These are phyloP conservation scores for Solanum pinnatisectum DNA, from an alignment of 257 asterid genomes.

Conservation along the genomic window DNA sequence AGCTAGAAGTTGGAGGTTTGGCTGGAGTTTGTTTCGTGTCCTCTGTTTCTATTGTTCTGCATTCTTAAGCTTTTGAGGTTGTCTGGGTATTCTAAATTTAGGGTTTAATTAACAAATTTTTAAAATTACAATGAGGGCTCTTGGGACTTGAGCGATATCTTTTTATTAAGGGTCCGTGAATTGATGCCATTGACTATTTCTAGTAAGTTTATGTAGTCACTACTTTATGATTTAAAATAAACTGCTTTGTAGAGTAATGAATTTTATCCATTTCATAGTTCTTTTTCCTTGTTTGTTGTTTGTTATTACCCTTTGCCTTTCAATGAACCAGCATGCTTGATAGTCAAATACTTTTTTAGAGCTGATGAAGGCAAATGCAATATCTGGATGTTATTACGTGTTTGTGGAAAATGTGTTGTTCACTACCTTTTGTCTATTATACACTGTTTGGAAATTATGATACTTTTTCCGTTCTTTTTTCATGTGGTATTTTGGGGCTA, in stretches of 20 bases:
- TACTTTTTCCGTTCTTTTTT: neutral
- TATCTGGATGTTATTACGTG: neutral
- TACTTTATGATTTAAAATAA: neutral
- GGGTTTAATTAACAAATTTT: neutral
- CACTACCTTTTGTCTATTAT: neutral
- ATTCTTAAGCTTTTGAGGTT: neutral
- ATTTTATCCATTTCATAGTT: neutral
- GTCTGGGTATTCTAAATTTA: neutral
- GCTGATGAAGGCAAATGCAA: neutral
- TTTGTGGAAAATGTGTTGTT: neutral
- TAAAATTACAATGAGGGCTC: neutral
- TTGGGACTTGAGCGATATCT: neutral
- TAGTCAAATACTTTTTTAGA: neutral
- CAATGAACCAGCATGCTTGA: neutral
- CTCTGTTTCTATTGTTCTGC: neutral
- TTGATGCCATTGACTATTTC: neutral
- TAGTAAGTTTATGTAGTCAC: neutral
- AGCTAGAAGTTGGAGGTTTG: neutral
- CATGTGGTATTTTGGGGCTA: neutral
- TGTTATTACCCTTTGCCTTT: neutral
- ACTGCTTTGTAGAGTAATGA: neutral
- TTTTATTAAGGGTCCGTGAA: neutral
- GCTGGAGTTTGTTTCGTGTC: neutral
- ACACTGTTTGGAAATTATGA: neutral
- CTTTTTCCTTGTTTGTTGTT: neutral